Evolutionary conservation across 495 filamentous ascomycete genomes (phyloP).

Genomic region (Talaromyces liani): DNA sequence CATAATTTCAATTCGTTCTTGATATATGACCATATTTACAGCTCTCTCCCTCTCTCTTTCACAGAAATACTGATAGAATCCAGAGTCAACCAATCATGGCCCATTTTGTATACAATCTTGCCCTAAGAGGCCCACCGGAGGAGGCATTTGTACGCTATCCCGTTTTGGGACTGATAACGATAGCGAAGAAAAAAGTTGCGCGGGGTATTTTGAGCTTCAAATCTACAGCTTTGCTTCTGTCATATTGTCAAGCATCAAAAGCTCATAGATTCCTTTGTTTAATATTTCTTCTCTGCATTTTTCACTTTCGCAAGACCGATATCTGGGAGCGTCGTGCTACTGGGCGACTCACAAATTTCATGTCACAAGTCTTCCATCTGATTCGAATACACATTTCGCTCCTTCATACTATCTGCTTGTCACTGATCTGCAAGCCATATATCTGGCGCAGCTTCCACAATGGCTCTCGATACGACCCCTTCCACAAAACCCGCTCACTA

Average conservation of each 20-base stretch:
- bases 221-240: background rate
- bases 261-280: background rate
- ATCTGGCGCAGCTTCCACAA: background rate
- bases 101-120: background rate
- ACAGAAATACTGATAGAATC: background rate
- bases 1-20: background rate
- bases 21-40: background rate
- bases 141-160: background rate
- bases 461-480: background rate
- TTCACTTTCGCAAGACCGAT: background rate
- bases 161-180: constrained; percentile 3
- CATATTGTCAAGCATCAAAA: background rate
- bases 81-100: background rate
- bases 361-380: background rate
- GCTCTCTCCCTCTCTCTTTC: background rate
- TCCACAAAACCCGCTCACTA: constrained; percentile 9
- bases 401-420: background rate
- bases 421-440: background rate
- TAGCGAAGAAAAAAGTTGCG: constrained; percentile 1
- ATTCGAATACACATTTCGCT: background rate
- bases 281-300: background rate
- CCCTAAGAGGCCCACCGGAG: background rate
- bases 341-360: background rate
- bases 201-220: background rate
- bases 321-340: background rate